Evolutionary conservation across 78 protist species (phyloP).

Genomic region (Dictyostelium brefeldianum): DNA sequence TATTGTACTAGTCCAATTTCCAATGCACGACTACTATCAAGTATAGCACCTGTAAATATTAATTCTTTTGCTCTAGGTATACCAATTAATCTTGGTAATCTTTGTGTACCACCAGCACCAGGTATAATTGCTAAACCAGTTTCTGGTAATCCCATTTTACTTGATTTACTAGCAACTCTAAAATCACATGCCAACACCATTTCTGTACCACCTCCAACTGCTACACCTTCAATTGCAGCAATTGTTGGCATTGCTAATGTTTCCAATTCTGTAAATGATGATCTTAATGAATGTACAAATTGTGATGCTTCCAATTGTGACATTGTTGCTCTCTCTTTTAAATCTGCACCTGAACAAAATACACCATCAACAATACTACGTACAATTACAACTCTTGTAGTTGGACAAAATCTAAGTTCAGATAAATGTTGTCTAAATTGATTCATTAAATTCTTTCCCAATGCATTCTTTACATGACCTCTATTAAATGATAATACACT

Average conservation of each 20-base stretch:
- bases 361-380: slow-evolving; percentile 57
- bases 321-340: slow-evolving; percentile 94
- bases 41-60: slow-evolving; percentile 85
- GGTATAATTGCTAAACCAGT: slow-evolving; percentile 95
- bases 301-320: slow-evolving; percentile 84
- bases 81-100: slow-evolving; percentile 93
- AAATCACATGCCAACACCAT: slow-evolving; percentile 94
- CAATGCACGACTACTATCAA: slow-evolving; percentile 39
- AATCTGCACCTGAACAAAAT: slow-evolving; percentile 97
- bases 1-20: slow-evolving; percentile 77
- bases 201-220: slow-evolving; percentile 97
- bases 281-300: slow-evolving; percentile 86
- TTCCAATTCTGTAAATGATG: slow-evolving; percentile 87
- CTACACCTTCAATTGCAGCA: slow-evolving; percentile 93
- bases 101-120: slow-evolving; percentile 97
- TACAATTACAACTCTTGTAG: slow-evolving; percentile 69
- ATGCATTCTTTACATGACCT: slow-evolving; percentile 81
- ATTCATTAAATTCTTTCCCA: slow-evolving; percentile 55
- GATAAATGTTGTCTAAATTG: slow-evolving; percentile 34
- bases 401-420: slow-evolving; percentile 48
- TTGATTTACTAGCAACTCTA: slow-evolving; percentile 77
- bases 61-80: slow-evolving; percentile 88
- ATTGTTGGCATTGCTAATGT: slow-evolving; percentile 89
- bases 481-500: slow-evolving; percentile 80
- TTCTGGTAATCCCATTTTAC: slow-evolving; percentile 93